A percentile compares a stretch with the other conserved stretches of the same genome.
Evolutionary conservation across 1,284 basidiomycete species (phyloP).

Genomic region (Trichosporon sp.): DNA sequence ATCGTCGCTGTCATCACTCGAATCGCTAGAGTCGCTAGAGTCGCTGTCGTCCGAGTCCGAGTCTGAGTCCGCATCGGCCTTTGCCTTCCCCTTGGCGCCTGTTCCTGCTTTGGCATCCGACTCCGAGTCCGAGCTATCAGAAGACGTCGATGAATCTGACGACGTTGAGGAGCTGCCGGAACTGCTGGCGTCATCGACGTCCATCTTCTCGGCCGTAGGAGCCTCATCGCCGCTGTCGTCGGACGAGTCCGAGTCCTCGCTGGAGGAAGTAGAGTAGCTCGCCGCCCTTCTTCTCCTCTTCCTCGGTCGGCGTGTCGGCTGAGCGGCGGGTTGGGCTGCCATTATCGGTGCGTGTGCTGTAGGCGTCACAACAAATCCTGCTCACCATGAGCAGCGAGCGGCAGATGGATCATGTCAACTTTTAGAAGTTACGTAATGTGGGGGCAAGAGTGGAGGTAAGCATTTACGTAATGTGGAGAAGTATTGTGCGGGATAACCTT

Average conservation of each 20-base stretch:
- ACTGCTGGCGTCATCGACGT: slow-evolving; percentile 20
- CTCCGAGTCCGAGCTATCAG: slow-evolving; percentile 25
- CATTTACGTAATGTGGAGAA: neutral
- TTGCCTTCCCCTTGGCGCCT: slow-evolving; percentile 7
- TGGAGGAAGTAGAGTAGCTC: slow-evolving; percentile 30
- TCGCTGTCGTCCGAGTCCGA: neutral
- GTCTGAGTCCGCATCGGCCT: slow-evolving; percentile 7
- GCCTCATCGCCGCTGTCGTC: slow-evolving; percentile 22
- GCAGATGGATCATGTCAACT: slow-evolving; percentile 8
- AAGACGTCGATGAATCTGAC: slow-evolving; percentile 16
- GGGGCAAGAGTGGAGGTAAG: neutral
- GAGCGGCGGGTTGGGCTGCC: slow-evolving; percentile 13
- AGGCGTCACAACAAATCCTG: neutral
- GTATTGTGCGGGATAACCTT: neutral
- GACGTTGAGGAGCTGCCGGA: slow-evolving; percentile 15
- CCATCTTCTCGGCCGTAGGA: slow-evolving; percentile 16
- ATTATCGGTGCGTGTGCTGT: slow-evolving; percentile 8
- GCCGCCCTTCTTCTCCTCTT: slow-evolving; percentile 37
- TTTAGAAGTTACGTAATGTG: slow-evolving; percentile 12
- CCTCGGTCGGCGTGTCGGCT: slow-evolving; percentile 17
- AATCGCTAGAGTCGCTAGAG: neutral
- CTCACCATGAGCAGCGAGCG: neutral
- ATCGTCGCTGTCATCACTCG: neutral
- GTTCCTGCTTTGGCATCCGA: slow-evolving; percentile 16
- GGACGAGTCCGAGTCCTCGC: slow-evolving; percentile 17